A percentile compares a stretch with the other conserved stretches of the same genome.
Conservation (phyloP, 2,329 filamentous ascomycete genomes). For the Escovopsis sp. region DNA sequence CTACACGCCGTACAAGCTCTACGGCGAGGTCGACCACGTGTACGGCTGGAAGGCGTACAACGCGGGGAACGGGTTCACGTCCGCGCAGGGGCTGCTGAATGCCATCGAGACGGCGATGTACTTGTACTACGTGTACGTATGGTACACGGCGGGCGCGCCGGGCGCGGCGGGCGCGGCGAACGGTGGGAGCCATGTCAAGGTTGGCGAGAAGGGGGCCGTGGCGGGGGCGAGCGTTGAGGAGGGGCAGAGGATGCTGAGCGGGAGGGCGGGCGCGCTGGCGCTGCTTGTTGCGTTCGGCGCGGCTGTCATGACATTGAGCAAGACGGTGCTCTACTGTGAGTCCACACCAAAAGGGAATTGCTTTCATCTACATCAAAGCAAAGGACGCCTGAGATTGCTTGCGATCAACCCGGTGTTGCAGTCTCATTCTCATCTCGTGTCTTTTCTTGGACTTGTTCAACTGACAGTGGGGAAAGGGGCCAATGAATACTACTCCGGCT, state of each 20-base stretch:
- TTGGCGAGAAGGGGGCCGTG: conserved; percentile 19
- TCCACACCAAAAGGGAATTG: too few relatives aligned
- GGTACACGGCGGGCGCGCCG: conserved; percentile 11
- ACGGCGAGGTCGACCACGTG: conserved; percentile 63
- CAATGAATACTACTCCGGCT: conserved; percentile 40
- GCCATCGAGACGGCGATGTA: conserved; percentile 53
- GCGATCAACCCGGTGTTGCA: too few relatives aligned
- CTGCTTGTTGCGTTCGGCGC: conserved; percentile 35
- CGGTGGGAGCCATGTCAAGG: too few relatives aligned
- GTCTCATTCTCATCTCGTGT: too few relatives aligned
- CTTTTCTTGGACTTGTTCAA: too few relatives aligned
- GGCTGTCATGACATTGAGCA: conserved; percentile 44
- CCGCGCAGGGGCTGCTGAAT: conserved; percentile 58
- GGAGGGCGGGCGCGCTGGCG: conserved; percentile 28
- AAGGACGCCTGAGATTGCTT: too few relatives aligned
- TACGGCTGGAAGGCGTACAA: conserved; percentile 66
- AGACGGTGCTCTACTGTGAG: conserved; percentile 46
- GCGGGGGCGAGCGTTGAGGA: background rate
- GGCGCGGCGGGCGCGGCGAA: conserved; percentile 4
- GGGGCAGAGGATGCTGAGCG: conserved; percentile 21
- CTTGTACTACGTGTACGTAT: conserved; percentile 33
- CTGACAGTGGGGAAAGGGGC: conserved; percentile 25
- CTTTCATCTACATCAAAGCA: background rate
- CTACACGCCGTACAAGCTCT: conserved; percentile 65
- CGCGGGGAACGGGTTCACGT: conserved; percentile 56